Evolutionary conservation across 768 basidiomycete genomes (phyloP), one percentile per base, ranked within the genome.

Genomic region (Lactifluus echinatus): DNA sequence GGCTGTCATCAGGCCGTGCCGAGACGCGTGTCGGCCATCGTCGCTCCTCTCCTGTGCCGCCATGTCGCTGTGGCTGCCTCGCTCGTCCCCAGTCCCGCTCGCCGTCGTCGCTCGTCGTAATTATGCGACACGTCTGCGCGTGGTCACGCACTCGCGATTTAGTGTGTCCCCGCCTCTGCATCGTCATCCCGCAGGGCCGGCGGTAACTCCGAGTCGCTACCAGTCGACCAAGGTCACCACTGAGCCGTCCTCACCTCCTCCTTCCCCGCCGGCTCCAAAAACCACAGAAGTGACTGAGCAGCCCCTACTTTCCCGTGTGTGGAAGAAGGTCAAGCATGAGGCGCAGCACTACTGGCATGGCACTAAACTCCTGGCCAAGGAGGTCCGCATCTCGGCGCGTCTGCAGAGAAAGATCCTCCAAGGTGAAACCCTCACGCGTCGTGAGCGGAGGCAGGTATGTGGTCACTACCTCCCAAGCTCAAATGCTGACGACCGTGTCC

Each of bases 321-420:
- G 95, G 95, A 87, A 87, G 64, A 89, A 84, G 64, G 84, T 97
- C 60, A 99, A 97, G 74, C 90, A 97, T 66, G 96, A 97, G 71
- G 93, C 86, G 0, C 80, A 82, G 57, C 95, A 99, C 70, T 99
- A 98, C 70, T 98, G 94, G 94, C 86, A 93, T 61, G 95, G 96
- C 11, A 80, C 90, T 1, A 96, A 96, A 68, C 82, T 99, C 4
- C 78, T 99, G 47, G 93, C 90, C 15, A 89, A 92, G 24, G 96
- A 98, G 74, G 89, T 96, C 53, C 83, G 88, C 62, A 97, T 98
- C 61, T 92, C 90, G 23, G 74, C 79, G 3, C 78, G 93, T 59
- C 76, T 99, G 42, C 88, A 93, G 66, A 89, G 87, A 83, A 92
- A 94, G 74, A 83, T 98, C 50, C 72, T 99, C 23, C 89, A 92